Percentiles rank a stretch among this genome's conserved stretches.
Conservation (phyloP, 2,329 filamentous ascomycete genomes). For the Diaporthe batatas region DNA sequence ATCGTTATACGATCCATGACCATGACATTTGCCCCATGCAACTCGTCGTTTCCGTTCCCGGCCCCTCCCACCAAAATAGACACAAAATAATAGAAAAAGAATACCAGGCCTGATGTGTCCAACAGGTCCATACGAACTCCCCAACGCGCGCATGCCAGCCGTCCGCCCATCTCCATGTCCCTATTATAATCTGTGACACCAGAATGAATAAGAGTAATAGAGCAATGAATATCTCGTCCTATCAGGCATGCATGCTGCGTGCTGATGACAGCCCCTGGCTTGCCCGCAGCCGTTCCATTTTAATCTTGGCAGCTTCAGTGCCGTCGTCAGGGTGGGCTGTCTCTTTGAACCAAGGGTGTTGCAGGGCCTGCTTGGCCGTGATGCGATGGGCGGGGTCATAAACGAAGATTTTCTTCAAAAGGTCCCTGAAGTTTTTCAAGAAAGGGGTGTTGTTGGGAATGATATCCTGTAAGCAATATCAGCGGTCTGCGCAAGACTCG, state of each 20-base stretch:
- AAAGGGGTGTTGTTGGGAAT: conserved; percentile 72
- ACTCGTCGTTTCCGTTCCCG: conserved; percentile 33
- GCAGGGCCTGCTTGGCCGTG: conserved; percentile 74
- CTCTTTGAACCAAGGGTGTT: conserved; percentile 78
- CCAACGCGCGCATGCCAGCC: conserved; percentile 35
- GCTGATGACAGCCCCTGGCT: conserved; percentile 53
- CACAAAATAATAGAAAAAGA: conserved; percentile 3
- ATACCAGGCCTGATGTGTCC: conserved; percentile 36
- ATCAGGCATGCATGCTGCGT: conserved; percentile 42
- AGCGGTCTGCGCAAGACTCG: conserved; percentile 34
- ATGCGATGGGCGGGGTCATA: conserved; percentile 76
- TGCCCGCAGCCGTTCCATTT: conserved; percentile 63
- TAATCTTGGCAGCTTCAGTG: conserved; percentile 76
- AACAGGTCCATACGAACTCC: conserved; percentile 38
- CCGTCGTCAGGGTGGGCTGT: conserved; percentile 74
- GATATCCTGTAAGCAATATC: conserved; percentile 65
- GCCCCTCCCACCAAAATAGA: conserved; percentile 19
- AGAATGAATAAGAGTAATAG: conserved; percentile 38
- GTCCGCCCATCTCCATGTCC: conserved; percentile 36
- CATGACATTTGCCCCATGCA: conserved; percentile 30
- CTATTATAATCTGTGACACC: conserved; percentile 27
- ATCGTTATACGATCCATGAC: conserved; percentile 33
- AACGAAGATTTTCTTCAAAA: conserved; percentile 76
- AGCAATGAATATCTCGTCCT: conserved; percentile 32
- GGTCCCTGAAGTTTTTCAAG: conserved; percentile 72